Evolutionary conservation across 352 stramenopile species (phyloP).

Genomic region (Globisporangium ultimum): DNA sequence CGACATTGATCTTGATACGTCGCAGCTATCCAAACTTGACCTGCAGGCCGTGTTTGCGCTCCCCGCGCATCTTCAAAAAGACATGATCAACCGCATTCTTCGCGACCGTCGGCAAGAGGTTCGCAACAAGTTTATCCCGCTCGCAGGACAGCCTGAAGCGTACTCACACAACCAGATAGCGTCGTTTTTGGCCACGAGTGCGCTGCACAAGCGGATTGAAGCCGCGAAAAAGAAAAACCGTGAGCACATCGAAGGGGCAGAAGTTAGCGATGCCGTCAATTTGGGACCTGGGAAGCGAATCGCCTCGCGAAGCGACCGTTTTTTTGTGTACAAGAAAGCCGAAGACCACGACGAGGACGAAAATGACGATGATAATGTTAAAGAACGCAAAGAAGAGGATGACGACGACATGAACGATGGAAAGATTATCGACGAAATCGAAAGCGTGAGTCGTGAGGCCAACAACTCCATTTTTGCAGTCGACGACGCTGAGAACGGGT

Average conservation of each 20-base stretch:
- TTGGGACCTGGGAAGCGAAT: constrained; percentile 62
- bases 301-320: constrained; percentile 69
- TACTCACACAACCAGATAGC: constrained; percentile 95
- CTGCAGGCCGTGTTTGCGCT: constrained; percentile 88
- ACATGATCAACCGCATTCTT: constrained; percentile 90
- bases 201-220: constrained; percentile 86
- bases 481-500: too few relatives aligned
- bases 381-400: neutral
- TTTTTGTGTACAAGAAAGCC: constrained; percentile 69
- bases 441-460: too few relatives aligned
- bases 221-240: constrained; percentile 57
- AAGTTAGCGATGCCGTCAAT: constrained; percentile 10
- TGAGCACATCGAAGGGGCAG: constrained; percentile 32
- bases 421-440: neutral
- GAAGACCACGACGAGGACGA: constrained; percentile 5
- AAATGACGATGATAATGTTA: constrained; percentile 14
- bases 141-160: constrained; percentile 91
- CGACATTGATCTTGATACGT: constrained; percentile 62
- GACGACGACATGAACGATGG: neutral
- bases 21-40: constrained; percentile 63
- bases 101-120: constrained; percentile 85
- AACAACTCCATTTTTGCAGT: too few relatives aligned
- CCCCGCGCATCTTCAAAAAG: constrained; percentile 86
- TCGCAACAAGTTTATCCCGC: constrained; percentile 94
- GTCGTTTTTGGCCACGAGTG: constrained; percentile 92